Percentiles rank a stretch among this genome's conserved stretches.
Evolutionary conservation across 306 rosid genomes (phyloP).

Genomic region (Begonia loranthoides): DNA sequence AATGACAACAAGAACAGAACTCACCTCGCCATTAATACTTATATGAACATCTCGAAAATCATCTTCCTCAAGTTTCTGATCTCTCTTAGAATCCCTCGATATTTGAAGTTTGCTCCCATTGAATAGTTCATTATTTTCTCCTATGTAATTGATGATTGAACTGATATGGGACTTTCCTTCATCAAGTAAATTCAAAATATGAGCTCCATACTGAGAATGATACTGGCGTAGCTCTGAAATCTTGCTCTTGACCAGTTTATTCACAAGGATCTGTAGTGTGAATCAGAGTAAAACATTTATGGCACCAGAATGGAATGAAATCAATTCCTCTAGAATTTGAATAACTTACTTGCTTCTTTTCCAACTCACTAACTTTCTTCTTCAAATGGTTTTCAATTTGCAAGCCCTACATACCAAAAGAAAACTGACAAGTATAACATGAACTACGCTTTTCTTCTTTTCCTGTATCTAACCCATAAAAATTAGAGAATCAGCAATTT

Average conservation of each 20-base stretch:
- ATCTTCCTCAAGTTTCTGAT: conserved; percentile 32
- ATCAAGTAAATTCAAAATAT: conserved; percentile 39
- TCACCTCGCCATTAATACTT: conserved; percentile 42
- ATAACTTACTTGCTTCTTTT: conserved; percentile 65
- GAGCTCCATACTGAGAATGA: conserved; percentile 44
- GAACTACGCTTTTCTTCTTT: too few relatives aligned
- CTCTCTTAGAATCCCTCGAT: conserved; percentile 25
- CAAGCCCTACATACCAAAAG: conserved; percentile 60
- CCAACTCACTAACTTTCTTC: conserved; percentile 51
- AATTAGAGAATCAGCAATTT: too few relatives aligned
- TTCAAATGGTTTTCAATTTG: conserved; percentile 91
- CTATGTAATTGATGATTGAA: conserved; percentile 33
- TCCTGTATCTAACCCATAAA: too few relatives aligned
- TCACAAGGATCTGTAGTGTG: conserved; percentile 59
- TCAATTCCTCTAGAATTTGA: conserved; percentile 2
- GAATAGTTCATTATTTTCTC: conserved; percentile 32
- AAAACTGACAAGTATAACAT: conserved; percentile 4
- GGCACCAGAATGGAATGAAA: conserved; percentile 8
- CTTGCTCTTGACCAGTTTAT: conserved; percentile 32
- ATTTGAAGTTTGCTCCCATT: conserved; percentile 20
- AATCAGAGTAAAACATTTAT: conserved; percentile 20
- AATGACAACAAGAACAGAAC: conserved; percentile 3
- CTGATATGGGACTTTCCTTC: conserved; percentile 53
- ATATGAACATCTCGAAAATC: conserved; percentile 50
- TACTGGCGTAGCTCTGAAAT: conserved; percentile 37